Base-by-base conservation (phyloP, 2,329 filamentous ascomycete species). In the Aspergillus pseudoglaucus region DNA sequence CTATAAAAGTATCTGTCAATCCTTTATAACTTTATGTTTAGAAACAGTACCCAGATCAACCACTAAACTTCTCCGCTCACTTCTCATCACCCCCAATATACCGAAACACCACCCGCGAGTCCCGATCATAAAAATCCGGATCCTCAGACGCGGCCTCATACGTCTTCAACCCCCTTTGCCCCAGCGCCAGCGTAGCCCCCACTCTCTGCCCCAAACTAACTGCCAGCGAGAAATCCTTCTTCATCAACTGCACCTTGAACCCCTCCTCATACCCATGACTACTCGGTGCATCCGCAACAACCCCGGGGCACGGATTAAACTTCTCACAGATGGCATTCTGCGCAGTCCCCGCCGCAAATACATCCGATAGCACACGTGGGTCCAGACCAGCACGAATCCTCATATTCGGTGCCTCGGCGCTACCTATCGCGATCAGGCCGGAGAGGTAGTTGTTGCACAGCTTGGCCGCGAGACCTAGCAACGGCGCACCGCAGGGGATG, bases 361-460 rank as follows among this genome's bases (percentile, higher is more conserved):
- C 73, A 42, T 72, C 73, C 1, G 74, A 70, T 20, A 83, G 65
- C 2, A 78, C 71, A 4, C 73, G 62, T 0, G 79, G 77, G 50
- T 82, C 77, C 47, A 83, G 66, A 0, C 80, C 79, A 5, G 75
- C 72, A 1, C 71, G 65, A 68, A 83, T 83, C 0, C 79, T 79
- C 61, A 83, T 79, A 49, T 81, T 75, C 68, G 83, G 76, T 1
- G 79, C 78, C 59, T 83, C 80, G 0, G 76, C 72, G 39, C 70
- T 73, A 0, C 79, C 79, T 46, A 83, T 79, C 5, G 79, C 75
- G 48, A 83, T 82, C 18, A 81, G 65, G 1, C 77, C 79, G 0
- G 75, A 80, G 43, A 77, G 71, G 59, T 83, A 83, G 55, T 83
- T 83, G 58, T 83, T 83, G 47, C 74, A 79, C 5, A 83, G 64